Evolutionary conservation across 257 asterid species (phyloP), one percentile per base, ranked within the genome.

Genomic region (Solanum dulcamara): DNA sequence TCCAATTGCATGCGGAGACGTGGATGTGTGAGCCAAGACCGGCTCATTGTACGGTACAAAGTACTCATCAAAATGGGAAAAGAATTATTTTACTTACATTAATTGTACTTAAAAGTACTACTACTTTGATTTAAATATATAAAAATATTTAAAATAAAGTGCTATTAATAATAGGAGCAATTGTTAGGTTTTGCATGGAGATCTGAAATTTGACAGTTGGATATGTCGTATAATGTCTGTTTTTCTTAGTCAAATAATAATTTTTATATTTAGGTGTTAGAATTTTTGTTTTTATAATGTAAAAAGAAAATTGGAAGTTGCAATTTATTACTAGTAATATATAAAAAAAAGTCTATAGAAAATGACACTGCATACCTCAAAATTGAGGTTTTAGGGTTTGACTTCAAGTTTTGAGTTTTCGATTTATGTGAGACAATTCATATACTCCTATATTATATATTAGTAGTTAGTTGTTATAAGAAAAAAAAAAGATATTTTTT

Each of bases 181-280:
- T 33, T 40, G 33, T 26, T 84, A 18, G 44, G 26, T 20, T 87
- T 87, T 81, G 64, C 72, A 66, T 87, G 87, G 88, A 89, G 91
- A 89, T 89, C 91, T 83, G 91, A 85, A 83, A 80, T 37, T 12
- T 87, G 91, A 89, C 91, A 89, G 91, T 89, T 87, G 91, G 84
- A 85, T 20, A 87, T 89, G 89, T 87, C 89, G 55, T 83, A 80
- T 48, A 77, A 44, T 80, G 84, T 88, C 37, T 30, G 5, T 42
- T 11, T 20, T 64, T 40, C 18, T 22, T 28, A 6, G 24, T 75
- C 57, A 3, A 33, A n/a, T 66, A n/a, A 40, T 18, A 40, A 40
- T 40, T 75, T 66, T 44, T 75, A 75, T 75, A 75, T 48, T 60
- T 74, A 22, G 85, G 55, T 35, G 53, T 46, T 53, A 44, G 48